Conservation (phyloP, 495 filamentous ascomycete species). For the Penicillium waksmanii region DNA sequence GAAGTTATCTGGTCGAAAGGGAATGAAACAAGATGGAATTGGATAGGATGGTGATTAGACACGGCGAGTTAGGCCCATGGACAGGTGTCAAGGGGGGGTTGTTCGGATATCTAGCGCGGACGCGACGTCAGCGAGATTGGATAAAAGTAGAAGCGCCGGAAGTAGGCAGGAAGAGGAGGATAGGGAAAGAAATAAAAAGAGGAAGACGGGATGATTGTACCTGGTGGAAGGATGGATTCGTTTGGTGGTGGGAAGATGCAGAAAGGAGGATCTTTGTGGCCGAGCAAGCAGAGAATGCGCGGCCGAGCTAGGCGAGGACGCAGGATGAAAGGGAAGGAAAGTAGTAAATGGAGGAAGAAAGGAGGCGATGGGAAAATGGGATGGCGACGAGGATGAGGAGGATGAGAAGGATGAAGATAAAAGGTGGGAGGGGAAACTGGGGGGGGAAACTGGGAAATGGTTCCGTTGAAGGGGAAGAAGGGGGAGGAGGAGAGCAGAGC, state of each 20-base stretch:
- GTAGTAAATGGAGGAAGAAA: conserved; percentile 10
- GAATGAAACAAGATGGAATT: conserved; percentile 26
- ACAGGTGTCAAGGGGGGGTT: conserved; percentile 33
- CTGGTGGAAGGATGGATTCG: conserved; percentile 30
- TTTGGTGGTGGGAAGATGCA: conserved; percentile 39
- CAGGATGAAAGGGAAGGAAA: conserved; percentile 19
- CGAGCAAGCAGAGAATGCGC: conserved; percentile 40
- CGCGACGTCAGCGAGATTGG: conserved; percentile 32
- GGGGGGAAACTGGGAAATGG: conserved; percentile 14
- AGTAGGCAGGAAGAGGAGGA: conserved; percentile 1
- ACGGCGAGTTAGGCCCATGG: conserved; percentile 20
- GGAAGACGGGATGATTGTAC: conserved; percentile 27
- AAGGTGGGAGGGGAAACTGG: conserved; percentile 11
- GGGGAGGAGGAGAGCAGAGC: conserved; percentile 7
- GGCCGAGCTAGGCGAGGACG: conserved; percentile 33
- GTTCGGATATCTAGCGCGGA: conserved; percentile 26
- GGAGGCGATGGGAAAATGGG: conserved; percentile 6
- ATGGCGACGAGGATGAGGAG: background rate
- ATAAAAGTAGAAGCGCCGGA: conserved; percentile 12
- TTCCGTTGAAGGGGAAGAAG: conserved; percentile 13
- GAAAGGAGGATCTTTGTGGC: conserved; percentile 32
- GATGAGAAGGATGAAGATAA: background rate
- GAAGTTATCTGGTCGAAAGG: conserved; percentile 10
- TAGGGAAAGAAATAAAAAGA: conserved; percentile 4
- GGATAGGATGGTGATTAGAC: conserved; percentile 14